A percentile compares a stretch with the other conserved stretches of the same genome.
These are phyloP conservation scores for Erodium moschatum DNA, from an alignment of 441 rosid genomes.

Conservation along the genomic window DNA sequence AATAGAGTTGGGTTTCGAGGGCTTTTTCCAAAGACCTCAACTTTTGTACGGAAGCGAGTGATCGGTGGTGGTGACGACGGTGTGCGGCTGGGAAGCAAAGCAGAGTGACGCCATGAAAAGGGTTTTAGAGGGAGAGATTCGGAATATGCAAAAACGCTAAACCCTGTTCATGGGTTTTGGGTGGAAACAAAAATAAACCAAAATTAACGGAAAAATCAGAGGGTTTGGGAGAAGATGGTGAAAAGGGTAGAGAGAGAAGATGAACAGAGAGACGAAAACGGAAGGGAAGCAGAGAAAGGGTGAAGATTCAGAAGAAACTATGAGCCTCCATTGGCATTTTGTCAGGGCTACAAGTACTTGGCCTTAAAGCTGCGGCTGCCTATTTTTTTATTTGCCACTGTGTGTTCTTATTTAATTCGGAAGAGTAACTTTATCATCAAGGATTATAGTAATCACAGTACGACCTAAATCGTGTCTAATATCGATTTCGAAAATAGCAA, in stretches of 20 bases:
- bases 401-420: background rate
- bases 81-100: conserved; percentile 5
- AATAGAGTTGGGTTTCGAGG: conserved; percentile 14
- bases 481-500: too few relatives aligned
- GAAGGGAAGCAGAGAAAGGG: background rate
- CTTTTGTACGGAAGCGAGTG: conserved; percentile 26
- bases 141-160: conserved; percentile 18
- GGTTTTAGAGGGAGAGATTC: background rate
- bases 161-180: background rate
- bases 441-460: too few relatives aligned
- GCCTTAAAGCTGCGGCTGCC: background rate
- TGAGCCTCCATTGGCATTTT: background rate
- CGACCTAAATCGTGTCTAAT: too few relatives aligned
- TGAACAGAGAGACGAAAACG: background rate
- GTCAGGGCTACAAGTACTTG: background rate
- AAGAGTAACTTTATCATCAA: too few relatives aligned
- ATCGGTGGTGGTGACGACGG: conserved; percentile 21
- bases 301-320: background rate
- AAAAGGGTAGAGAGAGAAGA: background rate
- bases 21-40: background rate
- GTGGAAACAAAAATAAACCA: background rate
- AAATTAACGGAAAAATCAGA: background rate
- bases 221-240: background rate
- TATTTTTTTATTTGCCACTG: background rate
- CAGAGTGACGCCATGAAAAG: conserved; percentile 20